Evolutionary conservation across 2,329 filamentous ascomycete genomes (phyloP), one percentile per base, ranked within the genome.

Genomic region (Nemania serpens): DNA sequence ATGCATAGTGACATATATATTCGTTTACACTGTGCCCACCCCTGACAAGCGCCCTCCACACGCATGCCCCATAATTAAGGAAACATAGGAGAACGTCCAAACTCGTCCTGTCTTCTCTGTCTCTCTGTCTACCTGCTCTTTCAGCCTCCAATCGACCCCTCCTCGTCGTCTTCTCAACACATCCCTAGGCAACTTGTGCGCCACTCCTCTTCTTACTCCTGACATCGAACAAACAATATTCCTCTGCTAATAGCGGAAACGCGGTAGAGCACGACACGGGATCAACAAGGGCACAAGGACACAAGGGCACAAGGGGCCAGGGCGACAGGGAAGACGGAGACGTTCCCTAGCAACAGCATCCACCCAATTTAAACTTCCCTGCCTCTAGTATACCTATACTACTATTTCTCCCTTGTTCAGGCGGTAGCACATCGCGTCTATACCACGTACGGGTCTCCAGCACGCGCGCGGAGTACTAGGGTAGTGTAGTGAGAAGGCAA

Each of bases 281-380:
- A 43, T 34, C 51, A n/a, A n/a, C n/a, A n/a, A n/a, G n/a, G n/a
- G n/a, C n/a, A 37, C 46, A 52, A 45, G 45, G 60, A 42, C 47
- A 56, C 57, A 45, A 48, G 33, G 12, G 25, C 39, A 37, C 54
- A 17, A 22, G 17, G 43, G 54, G 54, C n/a, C 42, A 43, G 46
- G 33, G 45, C 46, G 59, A 62, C 56, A 62, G 62, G 59, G 58
- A 61, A 53, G 37, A 49, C 50, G 17, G 34, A n/a, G 54, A 34
- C 37, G 36, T 33, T 56, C 53, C 55, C 59, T 51, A 51, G 55
- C 52, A 55, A 58, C 60, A 63, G 66, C 66, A 61, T 61, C 66
- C 65, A 61, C 63, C 64, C 60, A 58, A 66, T 66, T 68, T 71
- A 65, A 70, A 62, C 66, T 70, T 67, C 57, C 66, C 53, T 65